These are phyloP conservation scores for Maudiozyma barnettii DNA, from an alignment of 805 yeast species.

Conservation along the genomic window DNA sequence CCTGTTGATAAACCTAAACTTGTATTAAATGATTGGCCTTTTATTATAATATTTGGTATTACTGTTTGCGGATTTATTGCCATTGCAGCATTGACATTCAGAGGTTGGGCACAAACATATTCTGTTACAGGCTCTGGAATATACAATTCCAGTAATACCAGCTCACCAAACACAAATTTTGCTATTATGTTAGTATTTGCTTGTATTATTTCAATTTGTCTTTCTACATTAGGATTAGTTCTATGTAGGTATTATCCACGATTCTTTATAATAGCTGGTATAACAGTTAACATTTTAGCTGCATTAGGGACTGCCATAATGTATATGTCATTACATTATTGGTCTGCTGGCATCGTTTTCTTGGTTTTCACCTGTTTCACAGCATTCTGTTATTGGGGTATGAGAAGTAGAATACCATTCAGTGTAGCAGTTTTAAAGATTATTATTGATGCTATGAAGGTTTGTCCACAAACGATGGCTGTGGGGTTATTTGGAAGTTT, in stretches of 20 bases:
- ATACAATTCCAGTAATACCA: slow-evolving; percentile 42
- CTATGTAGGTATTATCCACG: slow-evolving; percentile 59
- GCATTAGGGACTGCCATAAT: slow-evolving; percentile 72
- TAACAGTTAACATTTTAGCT: slow-evolving; percentile 54
- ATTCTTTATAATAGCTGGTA: slow-evolving; percentile 57
- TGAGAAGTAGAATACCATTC: slow-evolving; percentile 62
- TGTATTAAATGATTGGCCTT: slow-evolving; percentile 61
- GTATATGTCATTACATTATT: slow-evolving; percentile 57
- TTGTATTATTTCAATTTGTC: slow-evolving; percentile 47
- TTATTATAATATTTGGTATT: slow-evolving; percentile 43
- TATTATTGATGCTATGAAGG: slow-evolving; percentile 67
- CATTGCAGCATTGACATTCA: slow-evolving; percentile 57
- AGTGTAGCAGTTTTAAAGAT: slow-evolving; percentile 60
- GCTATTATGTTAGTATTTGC: slow-evolving; percentile 60
- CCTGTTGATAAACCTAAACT: slow-evolving; percentile 41
- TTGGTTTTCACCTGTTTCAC: slow-evolving; percentile 53
- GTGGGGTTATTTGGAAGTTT: slow-evolving; percentile 53
- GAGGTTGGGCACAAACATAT: slow-evolving; percentile 50
- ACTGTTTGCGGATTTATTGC: slow-evolving; percentile 58
- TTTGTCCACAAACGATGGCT: slow-evolving; percentile 58
- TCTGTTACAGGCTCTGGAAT: slow-evolving; percentile 54
- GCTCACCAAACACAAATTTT: slow-evolving; percentile 67
- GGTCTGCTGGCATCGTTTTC: slow-evolving; percentile 73
- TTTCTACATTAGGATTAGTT: slow-evolving; percentile 46
- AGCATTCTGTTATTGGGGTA: slow-evolving; percentile 64